phyloP scores from a whole-genome alignment of 306 rosid species.

The Corylus avellana region DNA sequence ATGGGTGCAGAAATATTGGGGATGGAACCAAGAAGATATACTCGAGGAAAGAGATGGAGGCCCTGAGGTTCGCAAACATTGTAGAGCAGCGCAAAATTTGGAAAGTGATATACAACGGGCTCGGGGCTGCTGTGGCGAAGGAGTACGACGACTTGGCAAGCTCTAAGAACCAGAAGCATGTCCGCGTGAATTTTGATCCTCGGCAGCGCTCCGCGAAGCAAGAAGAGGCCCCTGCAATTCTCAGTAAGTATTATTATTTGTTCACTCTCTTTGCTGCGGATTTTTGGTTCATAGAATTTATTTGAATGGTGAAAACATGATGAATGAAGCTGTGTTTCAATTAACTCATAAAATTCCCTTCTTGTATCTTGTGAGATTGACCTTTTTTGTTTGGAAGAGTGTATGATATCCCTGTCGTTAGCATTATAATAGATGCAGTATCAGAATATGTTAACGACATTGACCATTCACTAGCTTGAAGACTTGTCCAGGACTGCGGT shows the following conservation, averaged over 20 bases:
- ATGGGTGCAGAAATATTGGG: conserved; percentile 13
- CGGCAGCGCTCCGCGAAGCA: conserved; percentile 38
- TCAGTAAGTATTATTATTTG: conserved; percentile 34
- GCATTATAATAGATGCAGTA: background rate
- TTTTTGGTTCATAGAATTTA: background rate
- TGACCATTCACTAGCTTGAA: background rate
- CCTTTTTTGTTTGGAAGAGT: background rate
- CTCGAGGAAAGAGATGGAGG: conserved; percentile 64
- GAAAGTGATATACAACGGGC: conserved; percentile 50
- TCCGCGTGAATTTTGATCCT: conserved; percentile 23
- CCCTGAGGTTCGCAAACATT: conserved; percentile 55
- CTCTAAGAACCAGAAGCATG: conserved; percentile 39
- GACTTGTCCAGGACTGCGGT: background rate
- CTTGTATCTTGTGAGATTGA: background rate
- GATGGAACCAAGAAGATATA: conserved; percentile 41
- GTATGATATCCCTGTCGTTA: background rate
- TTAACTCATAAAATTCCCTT: background rate
- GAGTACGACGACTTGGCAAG: conserved; percentile 57
- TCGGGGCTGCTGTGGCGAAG: conserved; percentile 47
- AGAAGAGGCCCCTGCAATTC: conserved; percentile 37
- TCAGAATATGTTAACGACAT: background rate
- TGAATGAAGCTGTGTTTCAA: background rate
- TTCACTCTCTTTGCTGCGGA: background rate
- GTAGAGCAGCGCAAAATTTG: conserved; percentile 57
- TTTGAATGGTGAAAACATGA: background rate